Evolutionary conservation across 1,284 basidiomycete genomes (phyloP).

Genomic region (Rhodotorula sp.): DNA sequence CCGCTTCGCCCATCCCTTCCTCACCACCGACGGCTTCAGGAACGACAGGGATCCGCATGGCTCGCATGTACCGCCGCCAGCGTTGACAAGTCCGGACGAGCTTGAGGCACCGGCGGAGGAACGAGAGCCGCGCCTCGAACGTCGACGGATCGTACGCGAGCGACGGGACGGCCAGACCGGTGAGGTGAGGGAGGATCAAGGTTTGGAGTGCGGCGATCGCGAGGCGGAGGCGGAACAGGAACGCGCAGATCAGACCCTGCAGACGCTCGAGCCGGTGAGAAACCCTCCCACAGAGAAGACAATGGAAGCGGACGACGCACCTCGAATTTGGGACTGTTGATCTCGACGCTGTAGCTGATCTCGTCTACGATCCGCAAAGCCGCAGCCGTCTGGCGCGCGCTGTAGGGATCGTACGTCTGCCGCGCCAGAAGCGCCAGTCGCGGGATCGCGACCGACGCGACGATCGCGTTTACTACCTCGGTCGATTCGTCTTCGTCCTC

Average conservation of each 20-base stretch:
- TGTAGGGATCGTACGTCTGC: conserved; percentile 80
- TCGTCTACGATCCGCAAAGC: conserved; percentile 76
- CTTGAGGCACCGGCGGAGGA: conserved; percentile 67
- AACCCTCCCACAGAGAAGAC: neutral
- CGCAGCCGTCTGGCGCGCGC: conserved; percentile 62
- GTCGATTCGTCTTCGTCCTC: conserved; percentile 70
- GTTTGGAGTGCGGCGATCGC: conserved; percentile 45
- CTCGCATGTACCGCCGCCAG: conserved; percentile 67
- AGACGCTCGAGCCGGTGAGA: neutral
- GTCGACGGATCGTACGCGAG: conserved; percentile 72
- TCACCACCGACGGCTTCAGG: neutral
- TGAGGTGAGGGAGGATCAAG: conserved; percentile 54
- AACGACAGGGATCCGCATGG: conserved; percentile 25
- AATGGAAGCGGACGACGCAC: conserved; percentile 52
- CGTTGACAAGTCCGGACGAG: conserved; percentile 67
- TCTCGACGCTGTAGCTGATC: conserved; percentile 64
- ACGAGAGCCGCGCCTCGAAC: conserved; percentile 67
- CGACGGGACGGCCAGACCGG: conserved; percentile 48
- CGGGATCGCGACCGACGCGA: conserved; percentile 77
- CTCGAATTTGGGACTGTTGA: conserved; percentile 62
- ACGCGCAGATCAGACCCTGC: conserved; percentile 67
- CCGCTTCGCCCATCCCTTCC: neutral
- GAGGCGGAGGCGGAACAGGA: conserved; percentile 58
- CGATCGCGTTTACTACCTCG: conserved; percentile 82
- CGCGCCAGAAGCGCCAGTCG: conserved; percentile 66